phyloP scores from a whole-genome alignment of 2,329 filamentous ascomycete genomes.

The Cryoendolithus antarcticus region DNA sequence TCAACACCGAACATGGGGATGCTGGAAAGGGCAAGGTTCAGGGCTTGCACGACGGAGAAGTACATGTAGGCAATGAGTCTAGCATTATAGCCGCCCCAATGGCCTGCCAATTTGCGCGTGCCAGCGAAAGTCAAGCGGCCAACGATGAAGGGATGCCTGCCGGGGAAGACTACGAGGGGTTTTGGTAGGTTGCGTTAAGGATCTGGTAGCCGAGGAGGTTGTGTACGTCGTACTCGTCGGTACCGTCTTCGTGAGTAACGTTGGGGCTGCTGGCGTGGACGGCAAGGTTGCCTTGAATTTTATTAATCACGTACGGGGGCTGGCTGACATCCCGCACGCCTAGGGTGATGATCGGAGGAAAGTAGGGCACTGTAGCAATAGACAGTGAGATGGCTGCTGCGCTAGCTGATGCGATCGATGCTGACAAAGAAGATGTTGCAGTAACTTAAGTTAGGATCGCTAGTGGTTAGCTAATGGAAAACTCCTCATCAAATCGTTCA shows the following conservation, averaged over 20 bases:
- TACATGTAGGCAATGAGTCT: slow-evolving; percentile 63
- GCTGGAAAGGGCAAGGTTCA: slow-evolving; percentile 62
- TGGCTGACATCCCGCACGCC: slow-evolving; percentile 56
- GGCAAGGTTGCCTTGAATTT: slow-evolving; percentile 61
- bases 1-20: slow-evolving; percentile 67
- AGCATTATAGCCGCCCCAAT: slow-evolving; percentile 68
- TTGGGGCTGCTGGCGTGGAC: slow-evolving; percentile 65
- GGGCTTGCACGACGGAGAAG: slow-evolving; percentile 64
- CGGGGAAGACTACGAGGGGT: slow-evolving; percentile 47
- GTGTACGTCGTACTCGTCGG: slow-evolving; percentile 70
- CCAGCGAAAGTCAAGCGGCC: slow-evolving; percentile 71
- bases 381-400: slow-evolving; percentile 16
- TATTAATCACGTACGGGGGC: slow-evolving; percentile 66
- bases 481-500: too few species aligned
- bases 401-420: slow-evolving; percentile 36
- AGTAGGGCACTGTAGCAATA: slow-evolving; percentile 22
- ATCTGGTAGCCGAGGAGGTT: slow-evolving; percentile 67
- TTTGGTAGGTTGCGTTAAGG: slow-evolving; percentile 63
- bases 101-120: slow-evolving; percentile 61
- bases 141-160: slow-evolving; percentile 71
- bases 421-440: slow-evolving; percentile 42
- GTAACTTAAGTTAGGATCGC: slow-evolving; percentile 53
- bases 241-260: slow-evolving; percentile 61
- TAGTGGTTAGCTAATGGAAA: too few species aligned
- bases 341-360: slow-evolving; percentile 46